Conservation (phyloP, 2,329 filamentous ascomycete species). For the Aureobasidium sp. region DNA sequence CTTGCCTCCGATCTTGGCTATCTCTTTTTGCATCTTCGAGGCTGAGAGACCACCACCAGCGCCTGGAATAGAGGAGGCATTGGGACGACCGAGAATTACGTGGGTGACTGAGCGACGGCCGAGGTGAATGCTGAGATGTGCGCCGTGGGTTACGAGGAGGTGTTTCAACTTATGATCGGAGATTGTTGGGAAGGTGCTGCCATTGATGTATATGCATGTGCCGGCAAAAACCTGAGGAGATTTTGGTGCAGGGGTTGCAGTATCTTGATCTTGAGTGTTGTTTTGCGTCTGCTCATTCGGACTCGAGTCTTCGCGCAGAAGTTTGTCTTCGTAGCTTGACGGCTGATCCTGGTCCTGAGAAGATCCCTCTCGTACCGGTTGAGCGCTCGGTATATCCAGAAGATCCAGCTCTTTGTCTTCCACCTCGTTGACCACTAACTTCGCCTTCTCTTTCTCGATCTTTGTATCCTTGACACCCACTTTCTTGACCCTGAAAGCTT, state of each 20-base stretch:
- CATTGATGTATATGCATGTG: constrained; percentile 76
- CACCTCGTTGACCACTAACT: constrained; percentile 17
- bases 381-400: constrained; percentile 1
- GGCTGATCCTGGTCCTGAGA: neutral
- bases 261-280: neutral
- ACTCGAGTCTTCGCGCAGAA: neutral
- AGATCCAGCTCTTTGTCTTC: constrained; percentile 1
- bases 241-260: neutral
- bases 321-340: neutral
- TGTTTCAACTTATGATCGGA: constrained; percentile 83
- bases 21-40: constrained; percentile 74
- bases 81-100: constrained; percentile 64
- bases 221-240: constrained; percentile 47
- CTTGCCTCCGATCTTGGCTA: constrained; percentile 56
- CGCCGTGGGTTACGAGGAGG: constrained; percentile 67
- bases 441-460: constrained; percentile 17
- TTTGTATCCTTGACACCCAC: neutral
- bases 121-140: constrained; percentile 59
- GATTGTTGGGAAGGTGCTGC: constrained; percentile 69
- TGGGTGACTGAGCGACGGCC: constrained; percentile 72
- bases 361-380: neutral
- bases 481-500: constrained; percentile 20
- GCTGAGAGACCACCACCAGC: constrained; percentile 68
- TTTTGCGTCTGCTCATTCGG: neutral
- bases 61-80: constrained; percentile 34